Percentiles rank a stretch among this genome's conserved stretches.
Evolutionary conservation across 2,329 filamentous ascomycete species (phyloP).

Genomic region (Orbilia quercus): DNA sequence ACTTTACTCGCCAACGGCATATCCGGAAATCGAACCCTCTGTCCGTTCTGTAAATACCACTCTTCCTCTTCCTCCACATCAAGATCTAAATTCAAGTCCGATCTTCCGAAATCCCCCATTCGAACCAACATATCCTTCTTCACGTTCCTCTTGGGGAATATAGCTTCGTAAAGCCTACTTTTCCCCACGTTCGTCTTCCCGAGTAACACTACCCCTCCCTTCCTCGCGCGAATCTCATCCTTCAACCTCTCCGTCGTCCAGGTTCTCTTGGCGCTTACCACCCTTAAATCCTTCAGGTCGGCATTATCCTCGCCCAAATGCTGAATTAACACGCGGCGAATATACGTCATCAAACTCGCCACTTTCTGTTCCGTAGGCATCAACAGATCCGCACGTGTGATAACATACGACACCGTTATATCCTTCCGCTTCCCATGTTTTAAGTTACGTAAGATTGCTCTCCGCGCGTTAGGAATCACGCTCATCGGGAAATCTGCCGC

Average conservation of each 20-base stretch:
- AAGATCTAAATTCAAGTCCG: conserved; percentile 56
- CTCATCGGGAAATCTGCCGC: conserved; percentile 98
- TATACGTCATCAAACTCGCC: conserved; percentile 84
- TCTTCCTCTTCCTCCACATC: conserved; percentile 55
- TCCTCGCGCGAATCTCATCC: conserved; percentile 83
- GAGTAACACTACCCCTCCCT: conserved; percentile 92
- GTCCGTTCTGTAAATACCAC: conserved; percentile 65
- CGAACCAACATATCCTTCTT: conserved; percentile 53
- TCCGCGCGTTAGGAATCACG: conserved; percentile 76
- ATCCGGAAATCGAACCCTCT: conserved; percentile 78
- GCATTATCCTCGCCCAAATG: conserved; percentile 70
- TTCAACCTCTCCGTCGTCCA: conserved; percentile 94
- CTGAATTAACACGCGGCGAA: conserved; percentile 79
- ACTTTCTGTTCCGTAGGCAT: conserved; percentile 86
- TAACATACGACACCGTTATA: conserved; percentile 72
- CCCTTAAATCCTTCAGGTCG: conserved; percentile 56
- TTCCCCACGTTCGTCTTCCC: conserved; percentile 99
- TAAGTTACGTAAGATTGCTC: conserved; percentile 67
- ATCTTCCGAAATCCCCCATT: conserved; percentile 23
- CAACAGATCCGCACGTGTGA: conserved; percentile 87
- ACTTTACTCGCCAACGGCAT: conserved; percentile 89
- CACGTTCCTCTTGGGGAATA: conserved; percentile 81
- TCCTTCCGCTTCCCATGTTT: conserved; percentile 80
- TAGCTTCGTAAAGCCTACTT: conserved; percentile 85
- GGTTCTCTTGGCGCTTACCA: conserved; percentile 81